Percentiles rank a stretch among this genome's conserved stretches.
Evolutionary conservation across 2,329 filamentous ascomycete genomes (phyloP).

Genomic region (Claviceps cyperi): DNA sequence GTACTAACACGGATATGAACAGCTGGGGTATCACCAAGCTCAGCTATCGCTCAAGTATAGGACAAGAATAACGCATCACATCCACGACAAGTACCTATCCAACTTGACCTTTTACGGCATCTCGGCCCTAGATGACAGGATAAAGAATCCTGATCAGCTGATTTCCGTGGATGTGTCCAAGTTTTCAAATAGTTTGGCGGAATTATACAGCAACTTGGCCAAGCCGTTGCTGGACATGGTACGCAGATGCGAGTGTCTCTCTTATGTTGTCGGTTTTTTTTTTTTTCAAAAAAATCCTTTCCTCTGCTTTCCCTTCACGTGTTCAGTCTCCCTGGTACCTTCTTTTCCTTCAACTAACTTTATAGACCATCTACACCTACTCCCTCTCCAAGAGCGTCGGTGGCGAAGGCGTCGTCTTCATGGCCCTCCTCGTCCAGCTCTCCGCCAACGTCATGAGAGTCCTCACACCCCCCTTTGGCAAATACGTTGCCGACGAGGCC

Average conservation of each 20-base stretch:
- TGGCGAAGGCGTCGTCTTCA: conserved; percentile 86
- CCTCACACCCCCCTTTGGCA: conserved; percentile 88
- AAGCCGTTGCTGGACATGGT: conserved; percentile 92
- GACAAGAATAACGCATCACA: conserved; percentile 80
- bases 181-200: conserved; percentile 88
- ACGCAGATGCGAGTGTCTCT: conserved; percentile 8
- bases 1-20: conserved; percentile 6
- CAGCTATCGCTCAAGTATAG: conserved; percentile 87
- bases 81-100: conserved; percentile 92
- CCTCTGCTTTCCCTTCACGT: no score
- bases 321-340: background rate
- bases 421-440: conserved; percentile 85
- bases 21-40: conserved; percentile 94
- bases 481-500: conserved; percentile 94
- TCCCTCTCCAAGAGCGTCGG: conserved; percentile 90
- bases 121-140: conserved; percentile 85
- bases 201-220: conserved; percentile 90
- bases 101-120: conserved; percentile 97
- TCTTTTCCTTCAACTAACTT: background rate
- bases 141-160: conserved; percentile 96
- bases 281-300: no score
- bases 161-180: conserved; percentile 94
- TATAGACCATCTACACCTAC: conserved; percentile 75
- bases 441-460: conserved; percentile 89
- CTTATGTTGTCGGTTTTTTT: background rate